Evolutionary conservation across 192 early-diverging fungal species (phyloP), one percentile per base, ranked within the genome.

Genomic region (Coemansia sp.): DNA sequence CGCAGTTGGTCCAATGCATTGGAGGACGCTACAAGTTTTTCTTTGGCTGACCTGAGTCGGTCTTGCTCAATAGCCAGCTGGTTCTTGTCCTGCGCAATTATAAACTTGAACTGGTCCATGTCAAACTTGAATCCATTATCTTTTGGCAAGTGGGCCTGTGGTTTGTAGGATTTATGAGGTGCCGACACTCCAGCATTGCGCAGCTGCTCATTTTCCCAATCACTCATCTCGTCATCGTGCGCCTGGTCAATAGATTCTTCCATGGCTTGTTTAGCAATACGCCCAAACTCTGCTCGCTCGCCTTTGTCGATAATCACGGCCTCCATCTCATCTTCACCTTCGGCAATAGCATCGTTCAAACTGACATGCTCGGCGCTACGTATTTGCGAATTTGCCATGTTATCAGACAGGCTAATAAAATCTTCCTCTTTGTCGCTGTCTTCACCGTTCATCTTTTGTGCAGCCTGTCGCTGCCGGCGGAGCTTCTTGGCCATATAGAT

Each of bases 191-290:
- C 77, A 1, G 77, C 77, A 35, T 62, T 79, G 49, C 72, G 77
- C 19, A 79, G 43, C 59, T 79, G 77, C 29, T 60, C 71, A 29
- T 63, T 64, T 32, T 79, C 77, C 77, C 77, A 79, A 21, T 79
- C 77, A 62, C 72, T 74, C 11, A 69, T 37, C 48, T 74, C 72
- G 10, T 65, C 72, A 10, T 63, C 67, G 25, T 78, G 70, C 15
- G 68, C 68, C 2, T 64, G 61, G 52, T 70, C 65, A 32, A 79
- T 70, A 1, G 67, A 61, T 32, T 74, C 64, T 25, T 70, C 65
- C 27, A 67, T 74, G 1, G 77, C 67, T 38, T 41, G 54, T 0
- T 66, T 68, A 17, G 63, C 12, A 27, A 23, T 65, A 4, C 48
- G 32, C n/a, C 43, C 56, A 49, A 66, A 73, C 54, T 63, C 65